A percentile compares a stretch with the other conserved stretches of the same genome.
phyloP scores from a whole-genome alignment of 2,329 filamentous ascomycete species.

The Aspergillus quadricinctus region DNA sequence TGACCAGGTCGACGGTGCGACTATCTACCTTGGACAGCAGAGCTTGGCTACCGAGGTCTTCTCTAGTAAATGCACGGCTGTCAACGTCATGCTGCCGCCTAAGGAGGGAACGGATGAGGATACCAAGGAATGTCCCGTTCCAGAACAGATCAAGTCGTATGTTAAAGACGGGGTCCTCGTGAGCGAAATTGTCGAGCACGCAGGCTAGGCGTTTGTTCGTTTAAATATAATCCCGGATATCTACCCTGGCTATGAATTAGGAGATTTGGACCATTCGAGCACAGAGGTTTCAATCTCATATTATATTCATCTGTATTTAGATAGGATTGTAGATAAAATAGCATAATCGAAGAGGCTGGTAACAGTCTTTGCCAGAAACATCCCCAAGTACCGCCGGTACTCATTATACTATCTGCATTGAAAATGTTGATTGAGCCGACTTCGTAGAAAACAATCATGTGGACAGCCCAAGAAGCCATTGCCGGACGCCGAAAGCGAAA shows the following conservation, averaged over 20 bases:
- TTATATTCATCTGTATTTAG: background rate
- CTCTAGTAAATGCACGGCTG: slow-evolving; percentile 77
- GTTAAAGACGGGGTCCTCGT: slow-evolving; percentile 72
- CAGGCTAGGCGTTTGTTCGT: slow-evolving; percentile 58
- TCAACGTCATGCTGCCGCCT: slow-evolving; percentile 82
- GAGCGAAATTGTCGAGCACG: slow-evolving; percentile 93
- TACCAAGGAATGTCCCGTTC: slow-evolving; percentile 80
- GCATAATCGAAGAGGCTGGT: background rate
- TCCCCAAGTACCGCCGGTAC: background rate
- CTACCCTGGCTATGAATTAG: background rate
- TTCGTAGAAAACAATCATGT: background rate
- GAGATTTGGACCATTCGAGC: background rate
- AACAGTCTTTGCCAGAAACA: background rate
- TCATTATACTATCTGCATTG: background rate
- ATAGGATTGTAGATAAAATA: background rate
- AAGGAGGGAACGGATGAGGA: slow-evolving; percentile 66
- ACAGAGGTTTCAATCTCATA: background rate
- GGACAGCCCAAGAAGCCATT: background rate
- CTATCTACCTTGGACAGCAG: slow-evolving; percentile 79
- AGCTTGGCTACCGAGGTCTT: slow-evolving; percentile 77
- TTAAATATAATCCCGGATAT: background rate
- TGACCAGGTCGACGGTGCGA: slow-evolving; percentile 88
- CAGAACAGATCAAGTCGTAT: slow-evolving; percentile 83
- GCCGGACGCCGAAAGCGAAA: background rate
- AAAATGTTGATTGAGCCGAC: background rate